Evolutionary conservation across 805 yeast species (phyloP).

Genomic region (Metahyphopichia silvanorum): DNA sequence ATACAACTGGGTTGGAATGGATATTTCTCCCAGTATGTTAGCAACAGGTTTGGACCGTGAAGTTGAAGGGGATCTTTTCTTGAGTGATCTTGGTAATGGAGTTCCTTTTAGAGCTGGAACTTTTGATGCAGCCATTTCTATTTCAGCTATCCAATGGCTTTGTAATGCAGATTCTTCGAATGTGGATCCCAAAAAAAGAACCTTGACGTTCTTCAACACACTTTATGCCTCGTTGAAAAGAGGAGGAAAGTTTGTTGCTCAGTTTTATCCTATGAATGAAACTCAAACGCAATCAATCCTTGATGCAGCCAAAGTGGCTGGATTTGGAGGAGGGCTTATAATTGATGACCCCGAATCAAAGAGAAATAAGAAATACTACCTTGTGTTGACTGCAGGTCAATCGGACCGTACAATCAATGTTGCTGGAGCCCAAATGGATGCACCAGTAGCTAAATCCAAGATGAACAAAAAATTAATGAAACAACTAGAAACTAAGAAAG

Average conservation of each 20-base stretch:
- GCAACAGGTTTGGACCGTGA: slow-evolving; percentile 92
- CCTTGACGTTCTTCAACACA: slow-evolving; percentile 80
- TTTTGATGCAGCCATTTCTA: slow-evolving; percentile 93
- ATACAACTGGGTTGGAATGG: slow-evolving; percentile 94
- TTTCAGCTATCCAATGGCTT: slow-evolving; percentile 96
- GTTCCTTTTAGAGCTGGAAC: slow-evolving; percentile 95
- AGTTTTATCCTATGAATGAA: slow-evolving; percentile 92
- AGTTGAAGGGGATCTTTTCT: slow-evolving; percentile 87
- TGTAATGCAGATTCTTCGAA: slow-evolving; percentile 88
- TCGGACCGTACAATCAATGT: slow-evolving; percentile 74
- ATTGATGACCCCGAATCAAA: slow-evolving; percentile 92
- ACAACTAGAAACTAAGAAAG: slow-evolving; percentile 71
- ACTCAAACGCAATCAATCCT: slow-evolving; percentile 75
- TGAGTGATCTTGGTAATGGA: slow-evolving; percentile 92
- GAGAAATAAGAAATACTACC: slow-evolving; percentile 84
- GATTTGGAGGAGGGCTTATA: slow-evolving; percentile 94
- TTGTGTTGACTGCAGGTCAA: slow-evolving; percentile 85
- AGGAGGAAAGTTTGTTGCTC: slow-evolving; percentile 97
- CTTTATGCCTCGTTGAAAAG: slow-evolving; percentile 80
- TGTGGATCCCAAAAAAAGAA: slow-evolving; percentile 80
- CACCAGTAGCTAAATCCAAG: slow-evolving; percentile 42
- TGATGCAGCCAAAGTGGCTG: slow-evolving; percentile 86
- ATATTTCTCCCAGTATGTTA: slow-evolving; percentile 92
- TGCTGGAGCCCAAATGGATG: slow-evolving; percentile 78
- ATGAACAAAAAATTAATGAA: slow-evolving; percentile 47